phyloP scores from a whole-genome alignment of 257 asterid genomes.

The Leonotis leonurus region DNA sequence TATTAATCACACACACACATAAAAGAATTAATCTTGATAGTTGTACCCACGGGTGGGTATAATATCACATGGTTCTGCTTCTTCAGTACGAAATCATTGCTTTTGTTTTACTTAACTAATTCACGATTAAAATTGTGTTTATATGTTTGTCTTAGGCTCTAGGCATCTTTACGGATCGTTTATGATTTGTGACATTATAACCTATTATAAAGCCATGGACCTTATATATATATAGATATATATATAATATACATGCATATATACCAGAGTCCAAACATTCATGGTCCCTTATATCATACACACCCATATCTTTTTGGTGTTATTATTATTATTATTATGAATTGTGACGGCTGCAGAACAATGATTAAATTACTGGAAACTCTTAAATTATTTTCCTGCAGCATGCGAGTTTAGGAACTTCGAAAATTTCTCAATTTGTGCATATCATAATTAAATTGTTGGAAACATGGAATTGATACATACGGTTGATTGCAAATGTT shows the following conservation, averaged over 20 bases:
- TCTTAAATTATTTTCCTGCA: too few species aligned
- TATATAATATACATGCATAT: not conserved
- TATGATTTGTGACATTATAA: constrained; percentile 8
- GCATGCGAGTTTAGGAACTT: too few species aligned
- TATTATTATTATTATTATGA: not conserved
- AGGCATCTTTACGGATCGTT: constrained; percentile 12
- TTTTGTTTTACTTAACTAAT: not conserved
- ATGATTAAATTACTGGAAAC: not conserved
- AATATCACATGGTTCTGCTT: constrained; percentile 37
- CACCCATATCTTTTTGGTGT: not conserved
- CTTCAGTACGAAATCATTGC: constrained; percentile 3
- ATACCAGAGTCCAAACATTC: constrained; percentile 10
- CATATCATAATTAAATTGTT: too few species aligned
- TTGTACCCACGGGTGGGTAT: not conserved
- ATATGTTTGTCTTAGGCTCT: constrained; percentile 21
- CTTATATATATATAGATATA: not conserved
- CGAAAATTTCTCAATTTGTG: not conserved
- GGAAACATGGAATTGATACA: too few species aligned
- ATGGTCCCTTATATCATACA: constrained; percentile 13
- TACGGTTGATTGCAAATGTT: not conserved
- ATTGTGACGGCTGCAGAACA: not conserved
- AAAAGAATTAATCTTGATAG: not conserved
- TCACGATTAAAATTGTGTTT: constrained; percentile 1
- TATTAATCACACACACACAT: too few species aligned
- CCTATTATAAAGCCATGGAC: constrained; percentile 5